A percentile compares a stretch with the other conserved stretches of the same genome.
Conservation (phyloP, 2,329 filamentous ascomycete species). For the Pseudogymnoascus sp. region DNA sequence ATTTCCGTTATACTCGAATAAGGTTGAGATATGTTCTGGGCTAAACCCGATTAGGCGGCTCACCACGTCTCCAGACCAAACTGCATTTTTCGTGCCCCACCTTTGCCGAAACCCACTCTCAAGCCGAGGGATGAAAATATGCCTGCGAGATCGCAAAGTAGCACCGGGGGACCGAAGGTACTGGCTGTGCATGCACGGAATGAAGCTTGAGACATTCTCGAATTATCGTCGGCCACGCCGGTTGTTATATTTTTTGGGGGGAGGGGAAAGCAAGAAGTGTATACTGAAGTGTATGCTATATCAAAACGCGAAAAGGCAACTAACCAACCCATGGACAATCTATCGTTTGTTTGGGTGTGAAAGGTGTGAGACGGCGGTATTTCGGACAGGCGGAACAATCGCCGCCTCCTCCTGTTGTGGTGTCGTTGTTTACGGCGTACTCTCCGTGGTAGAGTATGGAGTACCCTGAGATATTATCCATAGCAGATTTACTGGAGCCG, state of each 20-base stretch:
- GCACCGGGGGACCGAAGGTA: background rate
- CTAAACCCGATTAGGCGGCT: background rate
- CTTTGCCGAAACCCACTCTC: background rate
- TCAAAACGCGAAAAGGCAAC: background rate
- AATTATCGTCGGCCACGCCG: background rate
- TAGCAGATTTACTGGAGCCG: constrained; percentile 1
- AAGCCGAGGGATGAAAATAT: constrained; percentile 6
- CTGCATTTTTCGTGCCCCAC: constrained; percentile 5
- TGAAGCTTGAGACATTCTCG: background rate
- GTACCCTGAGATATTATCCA: background rate
- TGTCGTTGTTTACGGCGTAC: background rate
- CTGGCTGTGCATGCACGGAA: background rate
- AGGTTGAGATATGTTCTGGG: background rate
- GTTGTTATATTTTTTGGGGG: background rate
- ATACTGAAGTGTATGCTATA: background rate
- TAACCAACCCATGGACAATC: background rate
- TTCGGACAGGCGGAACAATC: constrained; percentile 4
- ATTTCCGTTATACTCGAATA: constrained; percentile 5
- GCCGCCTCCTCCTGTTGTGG: background rate
- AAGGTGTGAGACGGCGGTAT: background rate
- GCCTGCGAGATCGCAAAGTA: background rate
- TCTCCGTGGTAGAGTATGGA: background rate
- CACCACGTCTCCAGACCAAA: constrained; percentile 10
- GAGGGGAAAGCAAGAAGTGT: background rate
- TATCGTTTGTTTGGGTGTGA: background rate